Evolutionary conservation across 495 filamentous ascomycete genomes (phyloP).

Genomic region (Oleoguttula mirabilis): DNA sequence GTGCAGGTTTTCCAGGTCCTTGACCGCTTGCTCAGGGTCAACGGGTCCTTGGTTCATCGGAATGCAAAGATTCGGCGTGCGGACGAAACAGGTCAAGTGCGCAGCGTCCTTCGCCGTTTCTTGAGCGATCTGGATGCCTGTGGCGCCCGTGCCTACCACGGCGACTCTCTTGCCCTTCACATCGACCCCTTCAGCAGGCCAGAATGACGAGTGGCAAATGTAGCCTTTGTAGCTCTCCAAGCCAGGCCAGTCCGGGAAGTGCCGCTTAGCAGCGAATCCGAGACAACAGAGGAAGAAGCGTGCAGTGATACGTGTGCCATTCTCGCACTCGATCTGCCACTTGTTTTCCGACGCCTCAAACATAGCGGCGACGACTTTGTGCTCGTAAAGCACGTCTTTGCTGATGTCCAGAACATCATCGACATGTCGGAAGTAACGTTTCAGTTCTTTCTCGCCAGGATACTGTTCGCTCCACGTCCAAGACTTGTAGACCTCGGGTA

Average conservation of each 20-base stretch:
- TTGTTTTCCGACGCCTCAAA: slow-evolving; percentile 30
- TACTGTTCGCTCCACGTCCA: slow-evolving; percentile 45
- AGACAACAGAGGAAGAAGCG: slow-evolving; percentile 36
- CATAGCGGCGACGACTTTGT: slow-evolving; percentile 34
- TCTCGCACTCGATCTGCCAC: slow-evolving; percentile 34
- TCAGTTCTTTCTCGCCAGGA: slow-evolving; percentile 39
- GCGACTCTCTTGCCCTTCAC: slow-evolving; percentile 42
- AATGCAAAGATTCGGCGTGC: slow-evolving; percentile 12
- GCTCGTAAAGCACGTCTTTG: slow-evolving; percentile 42
- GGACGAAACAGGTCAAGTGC: slow-evolving; percentile 17
- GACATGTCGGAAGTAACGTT: slow-evolving; percentile 45
- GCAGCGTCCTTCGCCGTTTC: slow-evolving; percentile 14
- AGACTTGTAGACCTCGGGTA: slow-evolving; percentile 40
- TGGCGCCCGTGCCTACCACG: slow-evolving; percentile 47
- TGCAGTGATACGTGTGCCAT: slow-evolving; percentile 27
- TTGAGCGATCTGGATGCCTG: slow-evolving; percentile 40
- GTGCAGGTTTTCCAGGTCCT: slow-evolving; percentile 30
- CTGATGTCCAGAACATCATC: slow-evolving; percentile 39
- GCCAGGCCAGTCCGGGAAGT: slow-evolving; percentile 31
- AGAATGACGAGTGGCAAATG: slow-evolving; percentile 43
- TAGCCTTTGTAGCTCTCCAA: slow-evolving; percentile 32
- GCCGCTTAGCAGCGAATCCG: slow-evolving; percentile 29
- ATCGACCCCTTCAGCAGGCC: slow-evolving; percentile 38
- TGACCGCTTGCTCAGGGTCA: slow-evolving; percentile 5
- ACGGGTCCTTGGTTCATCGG: slow-evolving; percentile 9